Percentiles rank a stretch among this genome's conserved stretches.
phyloP scores from a whole-genome alignment of 2,329 filamentous ascomycete genomes.

The Magnaporthiopsis rhizophila region DNA sequence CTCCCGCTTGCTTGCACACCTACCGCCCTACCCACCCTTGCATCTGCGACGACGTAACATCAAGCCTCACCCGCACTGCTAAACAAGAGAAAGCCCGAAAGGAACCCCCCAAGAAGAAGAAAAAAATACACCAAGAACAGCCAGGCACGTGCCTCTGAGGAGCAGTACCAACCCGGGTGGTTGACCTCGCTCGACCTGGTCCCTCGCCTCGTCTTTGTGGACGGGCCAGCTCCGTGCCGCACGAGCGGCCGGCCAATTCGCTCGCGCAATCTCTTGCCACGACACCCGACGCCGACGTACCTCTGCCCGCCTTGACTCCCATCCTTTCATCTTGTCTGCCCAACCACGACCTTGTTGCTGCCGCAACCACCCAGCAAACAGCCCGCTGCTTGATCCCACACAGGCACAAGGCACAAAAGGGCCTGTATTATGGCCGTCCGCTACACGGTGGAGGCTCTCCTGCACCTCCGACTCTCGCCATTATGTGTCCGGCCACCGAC shows the following conservation, averaged over 20 bases:
- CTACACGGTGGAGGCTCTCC: constrained; percentile 71
- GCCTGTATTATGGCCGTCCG: constrained; percentile 40
- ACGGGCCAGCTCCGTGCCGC: not conserved
- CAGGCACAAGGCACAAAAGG: not conserved
- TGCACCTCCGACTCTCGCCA: constrained; percentile 71
- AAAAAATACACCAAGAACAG: not conserved
- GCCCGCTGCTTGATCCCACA: not conserved
- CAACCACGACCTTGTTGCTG: not conserved
- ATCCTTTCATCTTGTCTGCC: not conserved
- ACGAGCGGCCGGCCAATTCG: not conserved
- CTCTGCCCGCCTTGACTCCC: not conserved
- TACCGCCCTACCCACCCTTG: not conserved
- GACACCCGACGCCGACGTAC: not conserved
- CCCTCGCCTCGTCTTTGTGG: not conserved
- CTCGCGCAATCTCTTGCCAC: not conserved
- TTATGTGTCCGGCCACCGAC: constrained; percentile 71
- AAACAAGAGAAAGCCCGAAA: not conserved
- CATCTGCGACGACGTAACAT: not conserved
- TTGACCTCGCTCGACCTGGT: not conserved
- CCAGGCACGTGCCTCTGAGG: not conserved
- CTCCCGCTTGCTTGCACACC: not conserved
- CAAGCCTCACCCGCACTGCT: not conserved
- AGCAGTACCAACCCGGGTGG: not conserved
- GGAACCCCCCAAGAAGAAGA: not conserved
- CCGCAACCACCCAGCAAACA: not conserved